These are phyloP conservation scores for Fulvia fulva DNA, from an alignment of 2,329 filamentous ascomycete genomes.

Conservation along the genomic window DNA sequence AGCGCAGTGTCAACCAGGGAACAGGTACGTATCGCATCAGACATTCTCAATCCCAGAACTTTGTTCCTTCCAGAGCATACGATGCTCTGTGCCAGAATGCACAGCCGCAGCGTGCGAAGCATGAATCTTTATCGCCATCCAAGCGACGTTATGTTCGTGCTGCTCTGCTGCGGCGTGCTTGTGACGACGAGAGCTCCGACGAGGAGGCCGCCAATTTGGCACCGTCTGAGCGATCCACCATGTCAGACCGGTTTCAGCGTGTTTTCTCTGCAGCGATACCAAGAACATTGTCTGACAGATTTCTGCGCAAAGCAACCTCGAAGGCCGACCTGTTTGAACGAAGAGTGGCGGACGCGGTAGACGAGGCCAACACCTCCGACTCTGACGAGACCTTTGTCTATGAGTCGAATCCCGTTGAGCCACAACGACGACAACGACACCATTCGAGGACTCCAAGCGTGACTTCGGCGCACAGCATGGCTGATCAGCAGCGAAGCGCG, in stretches of 20 bases:
- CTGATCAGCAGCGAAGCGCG: slow-evolving; percentile 53
- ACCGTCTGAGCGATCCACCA: not conserved
- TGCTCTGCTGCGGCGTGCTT: not conserved
- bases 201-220: not conserved
- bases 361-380: slow-evolving; percentile 93
- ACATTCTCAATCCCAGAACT: slow-evolving; percentile 11
- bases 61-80: not conserved
- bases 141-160: not conserved
- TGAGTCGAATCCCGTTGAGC: slow-evolving; percentile 82
- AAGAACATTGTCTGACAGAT: slow-evolving; percentile 26
- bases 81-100: not conserved
- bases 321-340: slow-evolving; percentile 98
- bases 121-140: not conserved
- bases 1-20: slow-evolving; percentile 64
- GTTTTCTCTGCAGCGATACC: slow-evolving; percentile 17
- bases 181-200: not conserved
- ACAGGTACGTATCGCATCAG: slow-evolving; percentile 58
- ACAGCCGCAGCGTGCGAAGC: not conserved
- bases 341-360: slow-evolving; percentile 91
- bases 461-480: slow-evolving; percentile 71
- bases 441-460: slow-evolving; percentile 94
- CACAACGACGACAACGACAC: slow-evolving; percentile 63
- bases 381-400: slow-evolving; percentile 99
- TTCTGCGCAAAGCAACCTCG: slow-evolving; percentile 64
- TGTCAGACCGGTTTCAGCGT: not conserved